Base-by-base conservation (phyloP, 2,329 filamentous ascomycete genomes). In the Macrophomina pseudophaseolina region DNA sequence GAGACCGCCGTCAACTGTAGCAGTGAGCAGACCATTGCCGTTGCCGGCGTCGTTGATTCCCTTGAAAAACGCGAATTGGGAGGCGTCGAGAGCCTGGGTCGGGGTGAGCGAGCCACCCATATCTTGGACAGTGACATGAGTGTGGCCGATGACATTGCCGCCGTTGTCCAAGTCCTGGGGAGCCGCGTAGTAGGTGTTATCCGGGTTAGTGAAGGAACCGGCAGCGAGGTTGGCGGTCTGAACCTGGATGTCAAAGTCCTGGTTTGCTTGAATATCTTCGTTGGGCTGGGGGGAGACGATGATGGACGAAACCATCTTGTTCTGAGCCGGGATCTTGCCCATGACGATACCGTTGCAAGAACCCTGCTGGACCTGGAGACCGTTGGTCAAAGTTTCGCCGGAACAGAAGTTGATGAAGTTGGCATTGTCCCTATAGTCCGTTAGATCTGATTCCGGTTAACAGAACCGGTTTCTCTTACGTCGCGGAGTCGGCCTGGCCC, bases 391-490 rank as follows among this genome's bases (percentile, higher is more conserved):
- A 3, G 80, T 82, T 73, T 84, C 81, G 68, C 84, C 84, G 5
- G 78, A 73, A 72, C 86, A 88, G 75, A 87, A 85, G 78, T 87
- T 87, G 80, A 87, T 87, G 75, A 87, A 87, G 77, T 87, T 87
- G 73, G 80, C 80, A 23, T 75, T 60, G 67, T 85, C 82, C 48
- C 82, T 85, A 58, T 12, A 40, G 38, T 5, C 18, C 30, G 38
- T 66, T 42, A 66, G 64, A 30, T 38, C 72, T 44, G 3, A 44
- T 4, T 6, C 42, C 72, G 68, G 66, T 54, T 44, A 38, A 8
- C 38, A 56, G 18, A 33, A 18, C 56, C 28, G 12, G 32, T 58
- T 14, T 4, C n/a, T 73, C 76, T 70, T 72, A 84, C 82, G 82
- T 85, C 30, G 72, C 69, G 8, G 84, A 86, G n/a, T 81, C 70